These are phyloP conservation scores for Melampsora americana DNA, from an alignment of 1,284 basidiomycete species.

Conservation along the genomic window DNA sequence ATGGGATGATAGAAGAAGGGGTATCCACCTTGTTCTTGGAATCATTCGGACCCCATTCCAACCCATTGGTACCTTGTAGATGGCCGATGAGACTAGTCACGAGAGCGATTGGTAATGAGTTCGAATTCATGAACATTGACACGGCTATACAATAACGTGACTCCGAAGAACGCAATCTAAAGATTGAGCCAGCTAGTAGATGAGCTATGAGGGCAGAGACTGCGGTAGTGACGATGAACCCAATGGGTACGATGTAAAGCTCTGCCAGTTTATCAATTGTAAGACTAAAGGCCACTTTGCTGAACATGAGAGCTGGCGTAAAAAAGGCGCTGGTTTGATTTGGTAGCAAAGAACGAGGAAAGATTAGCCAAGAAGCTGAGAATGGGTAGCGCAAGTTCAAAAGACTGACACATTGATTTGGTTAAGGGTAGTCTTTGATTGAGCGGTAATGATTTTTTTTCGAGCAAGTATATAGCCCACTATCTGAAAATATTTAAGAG, in stretches of 20 bases:
- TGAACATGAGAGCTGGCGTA: slow-evolving; percentile 55
- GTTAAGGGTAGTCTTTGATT: slow-evolving; percentile 52
- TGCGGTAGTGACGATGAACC: slow-evolving; percentile 54
- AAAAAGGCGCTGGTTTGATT: slow-evolving; percentile 51
- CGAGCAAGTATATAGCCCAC: slow-evolving; percentile 55
- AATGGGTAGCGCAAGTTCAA: not conserved
- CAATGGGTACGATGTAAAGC: slow-evolving; percentile 55
- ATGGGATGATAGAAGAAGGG: not conserved
- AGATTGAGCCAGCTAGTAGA: slow-evolving; percentile 49
- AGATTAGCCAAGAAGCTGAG: not conserved
- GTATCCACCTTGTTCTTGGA: slow-evolving; percentile 47
- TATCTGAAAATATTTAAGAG: slow-evolving; percentile 27
- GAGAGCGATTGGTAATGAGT: slow-evolving; percentile 57
- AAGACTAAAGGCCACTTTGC: slow-evolving; percentile 57
- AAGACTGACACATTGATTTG: slow-evolving; percentile 29
- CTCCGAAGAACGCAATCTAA: slow-evolving; percentile 53
- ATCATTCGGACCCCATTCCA: slow-evolving; percentile 51
- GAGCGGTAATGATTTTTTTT: slow-evolving; percentile 55
- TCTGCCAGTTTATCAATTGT: slow-evolving; percentile 55
- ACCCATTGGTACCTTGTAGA: slow-evolving; percentile 47
- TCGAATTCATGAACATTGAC: slow-evolving; percentile 46
- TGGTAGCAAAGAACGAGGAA: slow-evolving; percentile 44
- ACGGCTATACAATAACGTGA: slow-evolving; percentile 55
- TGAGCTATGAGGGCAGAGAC: slow-evolving; percentile 53
- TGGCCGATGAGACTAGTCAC: slow-evolving; percentile 56